Evolutionary conservation across 495 filamentous ascomycete species (phyloP).

Genomic region (Hapsidospora chrysogenum): DNA sequence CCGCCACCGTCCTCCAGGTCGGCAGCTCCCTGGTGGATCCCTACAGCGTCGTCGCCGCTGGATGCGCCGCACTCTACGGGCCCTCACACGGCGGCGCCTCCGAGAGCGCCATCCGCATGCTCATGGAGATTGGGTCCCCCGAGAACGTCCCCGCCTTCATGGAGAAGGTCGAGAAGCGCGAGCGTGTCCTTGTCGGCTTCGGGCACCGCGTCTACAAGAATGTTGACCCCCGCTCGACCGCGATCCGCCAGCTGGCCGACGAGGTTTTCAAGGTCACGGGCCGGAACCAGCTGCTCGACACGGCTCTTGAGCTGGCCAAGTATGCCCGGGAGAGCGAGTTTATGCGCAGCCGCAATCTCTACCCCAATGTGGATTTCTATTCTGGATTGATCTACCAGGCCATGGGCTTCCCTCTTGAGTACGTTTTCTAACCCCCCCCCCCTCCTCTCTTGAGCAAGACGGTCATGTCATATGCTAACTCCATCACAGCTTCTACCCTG

Average conservation of each 20-base stretch:
- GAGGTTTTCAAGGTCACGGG: slow-evolving; percentile 19
- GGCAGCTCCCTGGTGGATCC: slow-evolving; percentile 31
- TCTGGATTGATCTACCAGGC: slow-evolving; percentile 35
- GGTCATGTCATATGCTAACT: background rate
- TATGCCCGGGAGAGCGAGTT: slow-evolving; percentile 32
- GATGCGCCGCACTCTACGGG: slow-evolving; percentile 29
- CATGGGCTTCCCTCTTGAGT: slow-evolving; percentile 27
- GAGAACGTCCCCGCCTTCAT: slow-evolving; percentile 30
- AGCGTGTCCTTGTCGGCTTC: slow-evolving; percentile 35
- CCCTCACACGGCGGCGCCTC: slow-evolving; percentile 41
- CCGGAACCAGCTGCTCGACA: slow-evolving; percentile 25
- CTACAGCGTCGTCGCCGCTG: slow-evolving; percentile 25
- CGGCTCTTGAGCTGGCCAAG: slow-evolving; percentile 29
- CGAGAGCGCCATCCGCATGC: slow-evolving; percentile 32
- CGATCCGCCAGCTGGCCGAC: slow-evolving; percentile 27
- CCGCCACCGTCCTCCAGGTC: slow-evolving; percentile 30
- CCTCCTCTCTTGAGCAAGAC: slow-evolving; percentile 7
- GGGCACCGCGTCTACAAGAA: slow-evolving; percentile 39
- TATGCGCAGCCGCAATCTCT: slow-evolving; percentile 26
- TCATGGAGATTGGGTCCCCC: slow-evolving; percentile 23
- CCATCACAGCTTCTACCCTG: slow-evolving; percentile 11
- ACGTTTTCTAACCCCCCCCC: slow-evolving; percentile 4
- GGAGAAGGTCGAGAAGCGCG: slow-evolving; percentile 28
- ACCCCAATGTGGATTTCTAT: slow-evolving; percentile 40
- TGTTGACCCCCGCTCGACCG: slow-evolving; percentile 28